Base-by-base conservation (phyloP, 768 basidiomycete species). In the Tulasnella sp. region DNA sequence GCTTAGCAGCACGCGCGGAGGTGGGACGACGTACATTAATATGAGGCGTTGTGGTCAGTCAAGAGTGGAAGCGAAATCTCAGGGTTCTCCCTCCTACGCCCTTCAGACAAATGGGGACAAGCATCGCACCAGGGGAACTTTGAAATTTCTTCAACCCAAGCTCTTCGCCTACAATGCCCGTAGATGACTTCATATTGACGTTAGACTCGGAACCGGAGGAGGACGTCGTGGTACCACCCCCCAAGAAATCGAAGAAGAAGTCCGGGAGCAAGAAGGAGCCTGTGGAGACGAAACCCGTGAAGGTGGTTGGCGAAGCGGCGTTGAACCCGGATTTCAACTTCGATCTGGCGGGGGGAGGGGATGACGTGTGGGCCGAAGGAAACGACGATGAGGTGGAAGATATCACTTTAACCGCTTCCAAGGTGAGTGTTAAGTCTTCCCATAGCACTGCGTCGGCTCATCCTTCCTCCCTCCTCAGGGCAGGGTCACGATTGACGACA, bases 301-400 rank as follows among this genome's bases (percentile, higher is more conserved):
- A 75, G 9, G 77, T 79, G 70, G 80, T 81, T 35, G 80, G 79
- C 63, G 89, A 89, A 41, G 83, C 82, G 41, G 85, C 83, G 71
- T 83, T 98, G 42, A 86, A 96, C 80, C 91, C 90, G 16, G 89
- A 90, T 69, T 94, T 96, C 78, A 83, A 85, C 39, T 96, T 98
- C 77, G 92, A 94, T 79, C 76, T 89, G 17, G 85, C 84, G 44
- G 91, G 87, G 36, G 90, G 92, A 78, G 87, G 86, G 32, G 90
- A 90, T 17, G 87, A 90, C 47, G 79, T 88, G 29, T 78, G 87
- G 34, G 83, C 80, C 47, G 47, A 16, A 14, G 41, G 65, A 36
- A 40, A 52, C 52, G 74, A 73, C 70, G 72, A 72, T 73, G 22
- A 72, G 32, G 34, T 41, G 11, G 71, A 72, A 29, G 34, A 34